Base-by-base conservation (phyloP, 805 yeast species). In the Zygotorulaspora florentina region DNA sequence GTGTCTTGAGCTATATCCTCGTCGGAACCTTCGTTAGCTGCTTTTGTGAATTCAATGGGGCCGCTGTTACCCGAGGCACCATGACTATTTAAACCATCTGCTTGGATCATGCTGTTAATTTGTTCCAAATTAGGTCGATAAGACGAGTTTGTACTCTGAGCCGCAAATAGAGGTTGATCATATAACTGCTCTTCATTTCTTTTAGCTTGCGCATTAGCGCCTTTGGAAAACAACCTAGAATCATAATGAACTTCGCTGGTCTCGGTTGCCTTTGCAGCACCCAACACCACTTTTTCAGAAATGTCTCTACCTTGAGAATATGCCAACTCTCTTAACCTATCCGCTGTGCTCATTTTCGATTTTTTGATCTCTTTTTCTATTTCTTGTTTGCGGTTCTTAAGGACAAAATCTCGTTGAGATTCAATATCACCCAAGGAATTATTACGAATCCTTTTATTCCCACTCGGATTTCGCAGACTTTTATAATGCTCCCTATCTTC, bases 151-250 rank as follows among this genome's bases (percentile, higher is more conserved):
- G 79, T 64, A 3, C 75, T 79, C 44, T 74, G 77, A 44, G 77
- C 79, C 2, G 71, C 75, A 31, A 82, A 83, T 20, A 84, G 60
- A 1, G 87, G 81, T 41, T 62, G 71, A 50, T 80, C 84, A 54
- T 83, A 83, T 2, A 79, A 65, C 54, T 75, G 80, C 41, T 74
- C 81, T 23, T 71, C 76, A 27, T 57, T 56, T 39, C 56, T 56
- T 16, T 45, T 50, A 3, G 55, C 53, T n/a, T 53, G 44, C 1
- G 69, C 58, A 31, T 70, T 70, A 1, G 77, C 64, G 1, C 76
- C 76, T 25, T 71, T 72, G 8, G 76, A 62, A 51, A 73, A 82
- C 28, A 84, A 59, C 26, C 86, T 69, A 0, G 86, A 71, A 56
- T 84, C 91, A 53, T 78, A 79, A 42, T 71, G 71, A 2, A 71